Percentiles rank a stretch among this genome's conserved stretches.
These are phyloP conservation scores for Dothideomycetidae sp. DNA, from an alignment of 2,329 filamentous ascomycete genomes.

Conservation along the genomic window DNA sequence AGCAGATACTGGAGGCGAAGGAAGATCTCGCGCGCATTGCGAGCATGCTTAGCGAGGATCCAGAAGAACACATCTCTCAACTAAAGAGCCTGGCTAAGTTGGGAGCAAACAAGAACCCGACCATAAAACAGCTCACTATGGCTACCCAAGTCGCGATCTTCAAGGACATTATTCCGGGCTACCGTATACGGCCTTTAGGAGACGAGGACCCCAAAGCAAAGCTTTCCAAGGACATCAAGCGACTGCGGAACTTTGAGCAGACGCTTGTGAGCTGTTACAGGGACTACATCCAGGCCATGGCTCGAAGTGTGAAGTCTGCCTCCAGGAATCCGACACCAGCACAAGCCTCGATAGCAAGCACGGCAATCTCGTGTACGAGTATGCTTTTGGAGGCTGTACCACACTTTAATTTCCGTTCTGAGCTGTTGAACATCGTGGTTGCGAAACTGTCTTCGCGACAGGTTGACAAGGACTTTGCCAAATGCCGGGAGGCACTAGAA, in stretches of 20 bases:
- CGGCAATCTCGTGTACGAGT: slow-evolving; percentile 78
- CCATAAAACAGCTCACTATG: slow-evolving; percentile 73
- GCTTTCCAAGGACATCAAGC: slow-evolving; percentile 81
- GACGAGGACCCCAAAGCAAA: slow-evolving; percentile 65
- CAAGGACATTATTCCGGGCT: slow-evolving; percentile 92
- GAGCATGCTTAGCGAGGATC: slow-evolving; percentile 70
- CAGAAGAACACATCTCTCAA: slow-evolving; percentile 71
- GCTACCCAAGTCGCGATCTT: slow-evolving; percentile 81
- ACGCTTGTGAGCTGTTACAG: slow-evolving; percentile 76
- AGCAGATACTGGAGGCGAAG: slow-evolving; percentile 76
- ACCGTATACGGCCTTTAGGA: slow-evolving; percentile 70
- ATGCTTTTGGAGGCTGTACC: slow-evolving; percentile 67
- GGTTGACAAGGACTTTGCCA: slow-evolving; percentile 60
- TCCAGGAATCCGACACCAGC: slow-evolving; percentile 11
- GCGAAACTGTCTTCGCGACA: slow-evolving; percentile 62
- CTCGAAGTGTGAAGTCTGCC: slow-evolving; percentile 45
- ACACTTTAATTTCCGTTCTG: slow-evolving; percentile 91
- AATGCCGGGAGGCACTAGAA: slow-evolving; percentile 65
- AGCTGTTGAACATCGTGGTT: slow-evolving; percentile 76
- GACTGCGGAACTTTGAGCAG: slow-evolving; percentile 73
- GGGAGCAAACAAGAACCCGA: slow-evolving; percentile 51
- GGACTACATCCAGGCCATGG: slow-evolving; percentile 63
- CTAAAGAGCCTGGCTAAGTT: slow-evolving; percentile 68
- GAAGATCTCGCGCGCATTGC: slow-evolving; percentile 83
- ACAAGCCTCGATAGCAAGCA: slow-evolving; percentile 41